Evolutionary conservation across 78 protist species (phyloP), one percentile per base, ranked within the genome.

Genomic region (Dictyostelium brefeldianum): DNA sequence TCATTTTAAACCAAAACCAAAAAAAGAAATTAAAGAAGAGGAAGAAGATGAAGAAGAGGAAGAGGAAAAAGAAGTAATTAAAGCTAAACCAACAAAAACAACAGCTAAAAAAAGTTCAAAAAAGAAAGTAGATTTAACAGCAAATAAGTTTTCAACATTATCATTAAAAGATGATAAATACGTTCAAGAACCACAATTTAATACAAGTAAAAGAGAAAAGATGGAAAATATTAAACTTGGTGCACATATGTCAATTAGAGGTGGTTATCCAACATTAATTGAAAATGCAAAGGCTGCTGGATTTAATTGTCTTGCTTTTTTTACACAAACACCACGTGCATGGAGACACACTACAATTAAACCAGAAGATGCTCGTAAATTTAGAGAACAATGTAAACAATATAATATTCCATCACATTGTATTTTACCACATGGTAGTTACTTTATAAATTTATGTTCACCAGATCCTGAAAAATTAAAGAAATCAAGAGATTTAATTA

Each of bases 401-500:
- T 69, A n/a, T 10, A 56, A 56, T 10, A 62, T 80, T 22, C 15
- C 64, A 31, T 50, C 78, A 14, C 11, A 53, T 25, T 64, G n/a
- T 14, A 78, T 93, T 10, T 14, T 95, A n/a, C 95, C 96, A 2
- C 97, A 95, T 46, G 94, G 93, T 1, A 57, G 91, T 48, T 94
- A 87, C 41, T 78, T 93, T 48, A 11, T 91, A 27, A 96, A 96
- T 83, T 11, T 62, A 3, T 92, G 94, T 12, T 31, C 92, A 15
- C 79, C 96, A 12, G 80, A 84, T 5, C 43, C 57, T 9, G 79
- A 74, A 9, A 41, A 53, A n/a, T 59, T 67, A 27, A 59, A 22
- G 65, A 89, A 89, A 48, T 50, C 80, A 29, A 62, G 78, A 47
- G 78, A 59, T 15, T 78, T 73, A 12, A 22, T 96, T 12, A 15